Base-by-base conservation (phyloP, 2,329 filamentous ascomycete species). In the Zalaria sp. region DNA sequence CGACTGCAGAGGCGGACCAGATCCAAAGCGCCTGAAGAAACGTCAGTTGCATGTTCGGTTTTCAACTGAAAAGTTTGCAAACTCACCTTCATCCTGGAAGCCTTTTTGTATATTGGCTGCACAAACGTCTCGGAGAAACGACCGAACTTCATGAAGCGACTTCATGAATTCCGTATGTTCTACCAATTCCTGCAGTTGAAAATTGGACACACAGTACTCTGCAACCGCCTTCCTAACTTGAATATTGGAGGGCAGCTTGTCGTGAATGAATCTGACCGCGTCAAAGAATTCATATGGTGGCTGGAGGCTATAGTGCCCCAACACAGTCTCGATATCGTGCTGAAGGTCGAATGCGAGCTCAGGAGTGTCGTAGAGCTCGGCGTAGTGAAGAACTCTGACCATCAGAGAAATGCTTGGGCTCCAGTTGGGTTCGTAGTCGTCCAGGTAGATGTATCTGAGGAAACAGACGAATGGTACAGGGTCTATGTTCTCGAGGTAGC, bases 181-280 rank as follows among this genome's bases (percentile, higher is more conserved):
- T 7, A 7, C 29, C n/a, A 32, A 32, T 32, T n/a, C n/a, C 29
- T 7, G 29, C 29, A 7, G 7, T 32, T 32, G 32, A 47, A 64
- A 66, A 27, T 51, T 53, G 5, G 55, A 52, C 18, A 68, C 53
- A 44, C 63, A 67, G 49, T 67, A 68, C 47, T 65, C 57, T 38
- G 65, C 52, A 10, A 68, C 51, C 0, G 57, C 60, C 35, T 64
- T 56, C 5, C 63, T 46, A 4, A 67, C 50, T 11, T 51, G 47
- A 11, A 50, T 46, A 35, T 58, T 48, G 5, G 48, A 43, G 5
- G 42, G 38, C 25, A 59, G 45, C 35, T 57, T 38, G 29, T 49
- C 40, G 47, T 60, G 60, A 8, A 50, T 38, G 41, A 52, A 61
- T 6, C 51, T 49, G 35, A 68, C 62, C 3, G 62, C 59, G 5